Conservation (phyloP, 2,329 filamentous ascomycete species). For the Sphaerostilbella broomeana region DNA sequence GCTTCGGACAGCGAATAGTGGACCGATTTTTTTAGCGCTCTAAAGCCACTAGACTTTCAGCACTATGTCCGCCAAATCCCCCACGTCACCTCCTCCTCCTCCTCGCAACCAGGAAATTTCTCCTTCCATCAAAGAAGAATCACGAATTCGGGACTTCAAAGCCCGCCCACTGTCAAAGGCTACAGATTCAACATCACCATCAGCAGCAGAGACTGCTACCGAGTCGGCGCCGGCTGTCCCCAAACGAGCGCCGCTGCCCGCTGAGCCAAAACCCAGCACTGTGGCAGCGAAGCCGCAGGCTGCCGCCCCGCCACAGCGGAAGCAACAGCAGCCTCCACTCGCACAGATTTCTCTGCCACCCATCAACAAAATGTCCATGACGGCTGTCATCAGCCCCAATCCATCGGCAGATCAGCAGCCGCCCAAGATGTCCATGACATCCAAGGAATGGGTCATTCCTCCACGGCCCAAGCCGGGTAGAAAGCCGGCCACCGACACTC, state of each 20-base stretch:
- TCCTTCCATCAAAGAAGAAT: too few relatives aligned
- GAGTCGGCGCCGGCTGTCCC: slow-evolving; percentile 16
- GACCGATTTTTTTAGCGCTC: slow-evolving; percentile 4
- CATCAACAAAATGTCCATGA: slow-evolving; percentile 42
- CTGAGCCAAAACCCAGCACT: slow-evolving; percentile 20
- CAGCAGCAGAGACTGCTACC: slow-evolving; percentile 2
- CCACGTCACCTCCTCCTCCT: slow-evolving; percentile 12
- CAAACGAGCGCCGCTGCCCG: slow-evolving; percentile 26
- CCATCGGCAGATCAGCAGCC: slow-evolving; percentile 34
- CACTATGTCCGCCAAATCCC: slow-evolving; percentile 11
- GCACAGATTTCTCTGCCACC: slow-evolving; percentile 30
- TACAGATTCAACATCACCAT: background rate
- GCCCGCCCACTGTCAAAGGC: background rate
- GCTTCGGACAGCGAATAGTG: slow-evolving; percentile 13
- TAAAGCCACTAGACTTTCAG: slow-evolving; percentile 7
- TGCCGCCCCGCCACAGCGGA: slow-evolving; percentile 20
- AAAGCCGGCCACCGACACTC: slow-evolving; percentile 89
- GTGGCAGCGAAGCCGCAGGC: background rate
- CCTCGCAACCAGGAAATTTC: too few relatives aligned
- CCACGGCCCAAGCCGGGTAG: slow-evolving; percentile 82
- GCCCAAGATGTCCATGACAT: slow-evolving; percentile 58
- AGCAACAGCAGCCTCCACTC: slow-evolving; percentile 24
- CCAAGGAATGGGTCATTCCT: slow-evolving; percentile 79
- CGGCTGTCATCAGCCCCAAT: slow-evolving; percentile 38
- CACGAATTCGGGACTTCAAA: too few relatives aligned